A percentile compares a stretch with the other conserved stretches of the same genome.
Conservation (phyloP, 2,329 filamentous ascomycete species). For the Falciphora oryzae region DNA sequence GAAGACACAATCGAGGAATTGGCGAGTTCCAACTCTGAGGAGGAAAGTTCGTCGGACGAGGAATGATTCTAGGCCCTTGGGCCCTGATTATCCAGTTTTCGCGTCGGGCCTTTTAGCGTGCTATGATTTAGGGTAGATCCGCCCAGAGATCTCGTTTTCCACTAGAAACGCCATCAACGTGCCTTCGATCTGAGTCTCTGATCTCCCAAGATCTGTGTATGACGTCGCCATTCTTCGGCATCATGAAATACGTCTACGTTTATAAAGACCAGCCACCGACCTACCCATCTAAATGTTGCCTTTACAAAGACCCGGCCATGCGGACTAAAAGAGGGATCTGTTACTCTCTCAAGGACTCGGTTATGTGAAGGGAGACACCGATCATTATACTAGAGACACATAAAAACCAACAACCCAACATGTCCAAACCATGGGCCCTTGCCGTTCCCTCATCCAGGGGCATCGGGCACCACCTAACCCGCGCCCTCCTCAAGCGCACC, state of each 20-base stretch:
- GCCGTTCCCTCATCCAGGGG: constrained; percentile 42
- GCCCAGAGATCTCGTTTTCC: no score
- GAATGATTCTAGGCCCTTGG: not conserved
- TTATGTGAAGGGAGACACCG: no score
- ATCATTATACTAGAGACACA: not conserved
- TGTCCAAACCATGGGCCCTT: constrained; percentile 46
- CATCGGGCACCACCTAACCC: constrained; percentile 42
- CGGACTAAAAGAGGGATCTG: no score
- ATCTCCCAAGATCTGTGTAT: not conserved
- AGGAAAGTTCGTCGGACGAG: not conserved
- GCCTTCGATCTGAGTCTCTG: not conserved
- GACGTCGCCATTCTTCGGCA: not conserved
- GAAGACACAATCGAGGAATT: not conserved
- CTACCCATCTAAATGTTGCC: no score
- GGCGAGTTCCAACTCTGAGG: no score
- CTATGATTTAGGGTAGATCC: not conserved
- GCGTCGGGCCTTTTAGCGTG: not conserved
- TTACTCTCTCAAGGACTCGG: no score
- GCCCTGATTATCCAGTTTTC: not conserved
- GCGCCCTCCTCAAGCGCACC: constrained; percentile 41
- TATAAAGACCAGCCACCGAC: no score
- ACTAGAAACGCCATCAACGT: no score
- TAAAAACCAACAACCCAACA: constrained; percentile 15
- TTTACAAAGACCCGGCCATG: no score
- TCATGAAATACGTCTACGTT: not conserved